Evolutionary conservation across 306 rosid species (phyloP).

Genomic region (Luffa acutangula): DNA sequence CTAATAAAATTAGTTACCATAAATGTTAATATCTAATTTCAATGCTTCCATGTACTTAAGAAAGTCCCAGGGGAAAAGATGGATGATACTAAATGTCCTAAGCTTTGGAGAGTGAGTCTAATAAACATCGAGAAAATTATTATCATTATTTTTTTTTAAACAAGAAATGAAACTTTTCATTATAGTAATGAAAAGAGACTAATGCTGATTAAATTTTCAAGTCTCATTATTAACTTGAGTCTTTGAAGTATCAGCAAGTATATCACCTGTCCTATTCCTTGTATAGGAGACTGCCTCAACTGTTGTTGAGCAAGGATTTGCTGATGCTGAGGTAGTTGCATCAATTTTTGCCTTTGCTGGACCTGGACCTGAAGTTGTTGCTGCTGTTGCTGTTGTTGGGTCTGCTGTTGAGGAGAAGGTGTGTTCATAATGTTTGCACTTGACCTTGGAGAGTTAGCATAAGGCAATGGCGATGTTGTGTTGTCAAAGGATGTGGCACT

Average conservation of each 20-base stretch:
- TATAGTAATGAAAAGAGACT: too few species aligned
- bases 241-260: neutral
- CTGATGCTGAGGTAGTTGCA: slow-evolving; percentile 77
- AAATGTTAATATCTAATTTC: neutral
- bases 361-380: slow-evolving; percentile 47
- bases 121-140: neutral
- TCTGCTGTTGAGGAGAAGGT: slow-evolving; percentile 81
- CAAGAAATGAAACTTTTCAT: too few species aligned
- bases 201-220: neutral
- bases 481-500: slow-evolving; percentile 64
- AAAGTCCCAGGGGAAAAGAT: neutral
- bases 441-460: slow-evolving; percentile 95
- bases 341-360: slow-evolving; percentile 60
- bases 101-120: neutral
- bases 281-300: slow-evolving; percentile 69
- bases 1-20: neutral
- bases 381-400: slow-evolving; percentile 51
- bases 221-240: neutral
- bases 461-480: slow-evolving; percentile 71
- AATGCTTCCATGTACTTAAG: neutral
- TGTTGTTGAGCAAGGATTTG: slow-evolving; percentile 85
- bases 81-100: neutral
- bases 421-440: slow-evolving; percentile 67
- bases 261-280: slow-evolving; percentile 76
- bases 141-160: too few species aligned